Percentiles rank a stretch among this genome's conserved stretches.
Evolutionary conservation across 1,139 yeast genomes (phyloP).

Genomic region (Taphrina sp.): DNA sequence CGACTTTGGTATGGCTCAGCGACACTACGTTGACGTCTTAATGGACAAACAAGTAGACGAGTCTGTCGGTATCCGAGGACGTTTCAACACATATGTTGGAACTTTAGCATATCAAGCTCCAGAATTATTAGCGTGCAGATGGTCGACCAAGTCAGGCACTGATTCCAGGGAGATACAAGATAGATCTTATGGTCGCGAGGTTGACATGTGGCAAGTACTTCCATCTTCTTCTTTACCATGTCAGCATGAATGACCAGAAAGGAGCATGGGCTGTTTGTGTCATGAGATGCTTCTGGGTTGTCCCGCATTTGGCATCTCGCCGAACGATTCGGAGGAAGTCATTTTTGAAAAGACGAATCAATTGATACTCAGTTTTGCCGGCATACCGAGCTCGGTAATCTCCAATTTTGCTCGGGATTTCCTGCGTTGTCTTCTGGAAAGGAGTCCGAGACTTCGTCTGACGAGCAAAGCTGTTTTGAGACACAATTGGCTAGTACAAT

Average conservation of each 20-base stretch:
- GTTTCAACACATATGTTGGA: conserved; percentile 12
- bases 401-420: conserved; percentile 44
- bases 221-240: neutral
- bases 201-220: conserved; percentile 71
- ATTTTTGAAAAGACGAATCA: neutral
- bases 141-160: conserved; percentile 2
- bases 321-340: conserved; percentile 9
- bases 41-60: conserved; percentile 46
- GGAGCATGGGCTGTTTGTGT: conserved; percentile 17
- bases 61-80: conserved; percentile 52
- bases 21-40: neutral
- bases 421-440: conserved; percentile 48
- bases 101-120: conserved; percentile 34
- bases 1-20: conserved; percentile 63
- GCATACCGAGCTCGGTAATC: neutral
- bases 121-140: conserved; percentile 21
- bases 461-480: conserved; percentile 46
- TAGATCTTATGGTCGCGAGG: conserved; percentile 54
- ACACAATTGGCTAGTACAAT: conserved; percentile 53
- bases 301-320: conserved; percentile 11
- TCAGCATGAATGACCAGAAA: neutral
- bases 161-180: conserved; percentile 37
- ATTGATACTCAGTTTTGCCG: conserved; percentile 3
- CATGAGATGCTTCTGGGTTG: conserved; percentile 25
- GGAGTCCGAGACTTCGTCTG: conserved; percentile 47